Evolutionary conservation across 2,329 filamentous ascomycete genomes (phyloP).

Genomic region (Aspergillus viridinutans): DNA sequence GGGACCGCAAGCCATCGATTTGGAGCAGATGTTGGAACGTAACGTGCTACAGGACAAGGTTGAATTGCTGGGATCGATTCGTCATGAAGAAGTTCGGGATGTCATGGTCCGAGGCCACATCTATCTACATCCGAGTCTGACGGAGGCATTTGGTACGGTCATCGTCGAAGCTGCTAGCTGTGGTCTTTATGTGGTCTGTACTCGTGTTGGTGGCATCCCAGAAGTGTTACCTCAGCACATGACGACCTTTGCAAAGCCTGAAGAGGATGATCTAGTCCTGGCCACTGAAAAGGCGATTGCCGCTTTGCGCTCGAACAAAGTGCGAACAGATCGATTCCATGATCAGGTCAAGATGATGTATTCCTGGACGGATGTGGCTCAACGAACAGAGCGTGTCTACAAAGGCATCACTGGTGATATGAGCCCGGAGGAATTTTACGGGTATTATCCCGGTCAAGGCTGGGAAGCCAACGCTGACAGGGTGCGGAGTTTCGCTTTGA

Average conservation of each 20-base stretch:
- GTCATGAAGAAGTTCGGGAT: conserved; percentile 93
- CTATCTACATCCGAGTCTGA: conserved; percentile 90
- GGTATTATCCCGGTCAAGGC: conserved; percentile 64
- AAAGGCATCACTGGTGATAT: conserved; percentile 86
- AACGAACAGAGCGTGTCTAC: conserved; percentile 91
- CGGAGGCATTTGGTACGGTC: conserved; percentile 95
- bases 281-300: conserved; percentile 88
- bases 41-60: conserved; percentile 92
- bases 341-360: conserved; percentile 99
- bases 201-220: conserved; percentile 91
- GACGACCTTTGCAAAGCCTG: conserved; percentile 95
- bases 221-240: conserved; percentile 94
- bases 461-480: conserved; percentile 69
- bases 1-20: conserved; percentile 92
- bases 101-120: conserved; percentile 98
- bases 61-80: conserved; percentile 83
- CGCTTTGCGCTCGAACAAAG: conserved; percentile 75
- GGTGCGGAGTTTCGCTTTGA: conserved; percentile 83
- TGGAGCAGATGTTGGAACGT: conserved; percentile 97
- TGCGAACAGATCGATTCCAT: conserved; percentile 90
- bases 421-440: conserved; percentile 82
- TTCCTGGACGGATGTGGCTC: conserved; percentile 93
- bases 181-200: conserved; percentile 93
- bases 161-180: conserved; percentile 96
- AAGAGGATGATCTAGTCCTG: conserved; percentile 88